Conservation (phyloP, 2,329 filamentous ascomycete genomes). For the Pseudogymnoascus sp. region DNA sequence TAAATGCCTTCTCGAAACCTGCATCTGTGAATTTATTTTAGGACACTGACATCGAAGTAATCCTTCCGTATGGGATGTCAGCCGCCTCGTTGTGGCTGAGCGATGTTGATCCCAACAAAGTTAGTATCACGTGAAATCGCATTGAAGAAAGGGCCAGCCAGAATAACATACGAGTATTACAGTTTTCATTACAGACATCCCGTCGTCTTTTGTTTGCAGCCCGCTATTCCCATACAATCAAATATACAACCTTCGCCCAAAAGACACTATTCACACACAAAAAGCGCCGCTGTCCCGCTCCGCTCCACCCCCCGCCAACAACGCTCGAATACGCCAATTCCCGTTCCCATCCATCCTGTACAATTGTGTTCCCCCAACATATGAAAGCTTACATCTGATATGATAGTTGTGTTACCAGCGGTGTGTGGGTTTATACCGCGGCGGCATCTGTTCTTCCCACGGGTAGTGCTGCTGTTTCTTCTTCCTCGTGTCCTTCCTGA, state of each 20-base stretch:
- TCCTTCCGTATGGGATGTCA: neutral
- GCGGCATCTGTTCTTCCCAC: constrained; percentile 19
- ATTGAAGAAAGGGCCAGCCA: neutral
- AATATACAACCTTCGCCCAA: neutral
- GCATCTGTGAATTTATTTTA: neutral
- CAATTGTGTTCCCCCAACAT: neutral
- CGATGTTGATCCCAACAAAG: neutral
- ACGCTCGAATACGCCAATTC: neutral
- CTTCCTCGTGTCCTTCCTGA: constrained; percentile 12
- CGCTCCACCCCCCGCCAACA: neutral
- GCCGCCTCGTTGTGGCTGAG: neutral
- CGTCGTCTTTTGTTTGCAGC: constrained; percentile 2
- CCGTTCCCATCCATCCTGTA: neutral
- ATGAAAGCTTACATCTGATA: constrained; percentile 7
- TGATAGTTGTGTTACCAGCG: constrained; percentile 7
- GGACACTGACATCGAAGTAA: neutral
- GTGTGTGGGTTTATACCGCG: neutral
- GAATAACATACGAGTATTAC: neutral
- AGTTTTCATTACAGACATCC: constrained; percentile 6
- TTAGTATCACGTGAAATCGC: neutral
- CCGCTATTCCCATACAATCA: neutral
- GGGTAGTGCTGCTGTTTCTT: neutral
- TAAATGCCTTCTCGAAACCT: neutral
- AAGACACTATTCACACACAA: constrained; percentile 2
- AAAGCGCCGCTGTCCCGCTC: neutral